phyloP scores from a whole-genome alignment of 345 rosid species.

The Brassica juncea region DNA sequence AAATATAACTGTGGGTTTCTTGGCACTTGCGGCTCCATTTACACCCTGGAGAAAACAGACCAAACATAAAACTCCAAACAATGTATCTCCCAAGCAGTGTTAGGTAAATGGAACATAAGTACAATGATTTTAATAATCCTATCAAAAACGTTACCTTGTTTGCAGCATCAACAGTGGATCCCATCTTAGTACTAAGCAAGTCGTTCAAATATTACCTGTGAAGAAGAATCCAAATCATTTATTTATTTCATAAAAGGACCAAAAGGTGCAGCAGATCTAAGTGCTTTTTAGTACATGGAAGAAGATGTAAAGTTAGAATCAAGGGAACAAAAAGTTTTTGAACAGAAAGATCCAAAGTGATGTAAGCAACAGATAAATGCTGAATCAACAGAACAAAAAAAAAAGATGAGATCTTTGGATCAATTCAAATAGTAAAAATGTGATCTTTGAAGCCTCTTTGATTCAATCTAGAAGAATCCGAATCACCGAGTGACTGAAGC shows the following conservation, averaged over 20 bases:
- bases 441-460: neutral
- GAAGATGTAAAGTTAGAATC: constrained; percentile 1
- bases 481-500: neutral
- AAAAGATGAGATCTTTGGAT: neutral
- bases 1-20: constrained; percentile 81
- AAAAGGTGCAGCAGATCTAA: constrained; percentile 11
- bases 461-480: neutral
- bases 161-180: constrained; percentile 54
- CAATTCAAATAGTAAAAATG: neutral
- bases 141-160: constrained; percentile 48
- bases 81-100: neutral
- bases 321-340: neutral
- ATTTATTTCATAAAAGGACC: neutral
- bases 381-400: constrained; percentile 8
- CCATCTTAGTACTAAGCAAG: constrained; percentile 47
- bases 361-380: constrained; percentile 21
- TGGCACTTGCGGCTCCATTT: constrained; percentile 50
- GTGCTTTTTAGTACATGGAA: neutral
- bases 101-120: neutral
- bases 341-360: constrained; percentile 15
- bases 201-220: constrained; percentile 11
- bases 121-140: neutral
- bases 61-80: neutral
- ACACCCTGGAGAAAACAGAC: constrained; percentile 50
- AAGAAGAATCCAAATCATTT: constrained; percentile 2